These are phyloP conservation scores for Naganishia vaughanmartiniae DNA, from an alignment of 768 basidiomycete species.

Conservation along the genomic window DNA sequence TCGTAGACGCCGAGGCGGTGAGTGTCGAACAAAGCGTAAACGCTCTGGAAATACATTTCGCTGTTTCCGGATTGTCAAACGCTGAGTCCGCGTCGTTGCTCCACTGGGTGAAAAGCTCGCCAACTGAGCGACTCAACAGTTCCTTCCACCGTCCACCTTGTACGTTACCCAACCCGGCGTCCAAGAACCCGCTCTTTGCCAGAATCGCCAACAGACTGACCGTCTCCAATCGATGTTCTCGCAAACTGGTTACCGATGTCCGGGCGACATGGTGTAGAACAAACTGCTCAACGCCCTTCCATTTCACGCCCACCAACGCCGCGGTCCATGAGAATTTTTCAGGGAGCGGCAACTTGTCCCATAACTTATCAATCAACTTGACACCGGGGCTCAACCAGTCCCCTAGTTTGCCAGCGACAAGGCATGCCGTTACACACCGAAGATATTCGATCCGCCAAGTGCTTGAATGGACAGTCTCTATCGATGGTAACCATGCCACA, in stretches of 20 bases:
- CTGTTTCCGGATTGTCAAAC: slow-evolving; percentile 3
- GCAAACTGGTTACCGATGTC: slow-evolving; percentile 33
- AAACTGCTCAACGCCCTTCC: slow-evolving; percentile 51
- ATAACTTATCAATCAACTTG: slow-evolving; percentile 40
- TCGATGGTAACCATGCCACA: background rate
- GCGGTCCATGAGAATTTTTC: slow-evolving; percentile 41
- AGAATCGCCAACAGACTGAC: slow-evolving; percentile 48
- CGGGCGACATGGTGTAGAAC: slow-evolving; percentile 45
- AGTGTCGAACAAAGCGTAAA: slow-evolving; percentile 15
- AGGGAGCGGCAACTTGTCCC: slow-evolving; percentile 37
- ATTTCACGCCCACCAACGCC: slow-evolving; percentile 40
- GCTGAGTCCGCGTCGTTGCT: background rate
- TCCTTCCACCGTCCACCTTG: slow-evolving; percentile 49
- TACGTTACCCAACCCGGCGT: slow-evolving; percentile 45
- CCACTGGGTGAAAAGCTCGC: slow-evolving; percentile 22
- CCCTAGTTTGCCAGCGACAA: slow-evolving; percentile 48
- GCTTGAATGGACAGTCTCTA: background rate
- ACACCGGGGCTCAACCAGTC: slow-evolving; percentile 49
- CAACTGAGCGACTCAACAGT: slow-evolving; percentile 29
- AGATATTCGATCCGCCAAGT: slow-evolving; percentile 37
- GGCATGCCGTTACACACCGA: slow-evolving; percentile 32
- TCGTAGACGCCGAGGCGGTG: slow-evolving; percentile 1
- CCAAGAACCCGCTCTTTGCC: slow-evolving; percentile 44
- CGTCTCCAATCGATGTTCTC: slow-evolving; percentile 38
- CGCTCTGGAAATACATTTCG: slow-evolving; percentile 2